Evolutionary conservation across 768 basidiomycete species (phyloP).

Genomic region (Mycena belliarum): DNA sequence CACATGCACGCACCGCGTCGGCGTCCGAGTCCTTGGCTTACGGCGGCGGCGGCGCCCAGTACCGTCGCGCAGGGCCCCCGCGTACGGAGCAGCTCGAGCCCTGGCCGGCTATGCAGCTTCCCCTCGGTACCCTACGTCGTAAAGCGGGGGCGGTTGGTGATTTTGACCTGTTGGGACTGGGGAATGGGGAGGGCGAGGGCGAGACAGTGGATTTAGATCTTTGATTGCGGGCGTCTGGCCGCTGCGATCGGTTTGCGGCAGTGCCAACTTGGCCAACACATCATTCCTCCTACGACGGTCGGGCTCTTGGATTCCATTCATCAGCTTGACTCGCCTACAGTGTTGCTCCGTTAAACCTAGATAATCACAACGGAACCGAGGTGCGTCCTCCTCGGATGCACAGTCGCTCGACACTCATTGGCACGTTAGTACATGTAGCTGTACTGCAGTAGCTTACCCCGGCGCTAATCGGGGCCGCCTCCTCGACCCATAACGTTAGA

Average conservation of each 20-base stretch:
- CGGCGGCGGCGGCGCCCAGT: slow-evolving; percentile 13
- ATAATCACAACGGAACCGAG: neutral
- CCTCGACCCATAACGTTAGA: neutral
- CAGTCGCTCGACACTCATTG: neutral
- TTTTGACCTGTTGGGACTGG: slow-evolving; percentile 17
- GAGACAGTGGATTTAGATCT: slow-evolving; percentile 20
- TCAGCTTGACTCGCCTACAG: too few species aligned
- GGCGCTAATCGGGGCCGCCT: neutral
- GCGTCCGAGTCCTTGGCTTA: slow-evolving; percentile 15
- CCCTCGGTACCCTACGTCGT: slow-evolving; percentile 25
- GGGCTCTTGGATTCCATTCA: too few species aligned
- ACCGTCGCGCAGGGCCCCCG: slow-evolving; percentile 25
- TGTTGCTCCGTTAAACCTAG: too few species aligned
- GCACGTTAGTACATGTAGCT: neutral
- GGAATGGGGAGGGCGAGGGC: slow-evolving; percentile 19
- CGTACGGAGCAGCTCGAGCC: slow-evolving; percentile 57
- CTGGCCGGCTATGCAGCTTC: slow-evolving; percentile 54
- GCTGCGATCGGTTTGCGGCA: too few species aligned
- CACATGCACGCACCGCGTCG: slow-evolving; percentile 16
- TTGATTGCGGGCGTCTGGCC: neutral
- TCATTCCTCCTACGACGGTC: too few species aligned
- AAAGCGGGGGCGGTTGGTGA: slow-evolving; percentile 11
- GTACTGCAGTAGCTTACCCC: neutral
- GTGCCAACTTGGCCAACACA: too few species aligned
- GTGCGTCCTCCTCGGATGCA: neutral